phyloP scores from a whole-genome alignment of 2,329 filamentous ascomycete species.

The Colletotrichum horii region DNA sequence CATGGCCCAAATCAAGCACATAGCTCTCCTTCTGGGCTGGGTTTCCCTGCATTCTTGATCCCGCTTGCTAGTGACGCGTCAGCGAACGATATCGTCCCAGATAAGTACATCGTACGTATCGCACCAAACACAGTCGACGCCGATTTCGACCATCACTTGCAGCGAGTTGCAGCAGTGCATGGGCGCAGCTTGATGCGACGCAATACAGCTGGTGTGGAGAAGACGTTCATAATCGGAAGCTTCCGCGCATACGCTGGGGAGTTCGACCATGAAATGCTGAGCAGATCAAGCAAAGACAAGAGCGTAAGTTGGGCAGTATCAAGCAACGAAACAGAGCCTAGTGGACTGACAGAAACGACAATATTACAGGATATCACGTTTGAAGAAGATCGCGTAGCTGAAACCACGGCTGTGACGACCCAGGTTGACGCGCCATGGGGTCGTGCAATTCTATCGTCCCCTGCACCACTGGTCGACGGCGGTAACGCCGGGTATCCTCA shows the following conservation, averaged over 20 bases:
- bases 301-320: not conserved
- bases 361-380: not conserved
- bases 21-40: not conserved
- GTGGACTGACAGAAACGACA: not conserved
- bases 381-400: not conserved
- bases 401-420: not conserved
- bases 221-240: not conserved
- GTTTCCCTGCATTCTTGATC: not conserved
- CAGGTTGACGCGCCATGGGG: not conserved
- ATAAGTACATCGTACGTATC: not conserved
- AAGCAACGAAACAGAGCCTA: not conserved
- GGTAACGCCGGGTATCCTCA: constrained; percentile 22
- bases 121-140: not conserved
- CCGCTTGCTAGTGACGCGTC: not conserved
- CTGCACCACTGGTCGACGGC: constrained; percentile 31
- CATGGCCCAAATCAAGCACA: not conserved
- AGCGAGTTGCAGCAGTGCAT: not conserved
- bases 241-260: constrained; percentile 26
- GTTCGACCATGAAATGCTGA: not conserved
- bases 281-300: not conserved
- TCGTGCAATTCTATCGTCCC: constrained; percentile 43
- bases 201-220: not conserved
- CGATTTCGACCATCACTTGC: not conserved
- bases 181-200: not conserved
- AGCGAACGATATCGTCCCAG: not conserved